Evolutionary conservation across 805 yeast species (phyloP).

Genomic region (Candida nemodendra): DNA sequence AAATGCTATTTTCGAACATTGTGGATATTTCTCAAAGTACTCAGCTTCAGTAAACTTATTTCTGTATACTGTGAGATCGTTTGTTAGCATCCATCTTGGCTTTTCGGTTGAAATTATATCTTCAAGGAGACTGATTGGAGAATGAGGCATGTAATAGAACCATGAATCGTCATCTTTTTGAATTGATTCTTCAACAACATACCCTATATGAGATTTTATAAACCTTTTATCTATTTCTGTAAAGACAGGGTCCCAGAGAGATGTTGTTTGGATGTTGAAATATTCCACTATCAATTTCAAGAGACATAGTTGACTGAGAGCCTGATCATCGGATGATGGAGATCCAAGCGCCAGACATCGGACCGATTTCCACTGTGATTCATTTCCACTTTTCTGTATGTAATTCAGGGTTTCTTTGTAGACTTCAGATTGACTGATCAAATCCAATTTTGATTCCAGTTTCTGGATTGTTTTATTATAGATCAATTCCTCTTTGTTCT

Average conservation of each 20-base stretch:
- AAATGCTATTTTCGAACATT: conserved; percentile 26
- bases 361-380: conserved; percentile 9
- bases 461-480: too few species aligned
- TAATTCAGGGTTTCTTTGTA: conserved; percentile 11
- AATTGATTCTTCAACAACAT: conserved; percentile 15
- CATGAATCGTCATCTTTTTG: not conserved
- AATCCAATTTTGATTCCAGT: conserved; percentile 3
- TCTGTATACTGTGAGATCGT: conserved; percentile 31
- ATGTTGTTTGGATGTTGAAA: conserved; percentile 14
- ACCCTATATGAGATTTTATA: conserved; percentile 13
- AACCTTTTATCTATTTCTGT: conserved; percentile 21
- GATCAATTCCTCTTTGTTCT: too few species aligned
- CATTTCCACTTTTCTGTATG: conserved; percentile 6
- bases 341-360: conserved; percentile 35
- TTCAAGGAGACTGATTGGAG: conserved; percentile 33
- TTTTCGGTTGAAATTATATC: conserved; percentile 14
- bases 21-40: conserved; percentile 28
- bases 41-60: conserved; percentile 27
- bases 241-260: conserved; percentile 35
- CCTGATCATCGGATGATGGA: conserved; percentile 19
- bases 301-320: conserved; percentile 30
- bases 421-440: conserved; percentile 8
- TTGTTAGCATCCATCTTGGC: conserved; percentile 30
- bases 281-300: conserved; percentile 16
- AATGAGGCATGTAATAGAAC: conserved; percentile 36